Base-by-base conservation (phyloP, 768 basidiomycete genomes). In the Kwoniella sp. region DNA sequence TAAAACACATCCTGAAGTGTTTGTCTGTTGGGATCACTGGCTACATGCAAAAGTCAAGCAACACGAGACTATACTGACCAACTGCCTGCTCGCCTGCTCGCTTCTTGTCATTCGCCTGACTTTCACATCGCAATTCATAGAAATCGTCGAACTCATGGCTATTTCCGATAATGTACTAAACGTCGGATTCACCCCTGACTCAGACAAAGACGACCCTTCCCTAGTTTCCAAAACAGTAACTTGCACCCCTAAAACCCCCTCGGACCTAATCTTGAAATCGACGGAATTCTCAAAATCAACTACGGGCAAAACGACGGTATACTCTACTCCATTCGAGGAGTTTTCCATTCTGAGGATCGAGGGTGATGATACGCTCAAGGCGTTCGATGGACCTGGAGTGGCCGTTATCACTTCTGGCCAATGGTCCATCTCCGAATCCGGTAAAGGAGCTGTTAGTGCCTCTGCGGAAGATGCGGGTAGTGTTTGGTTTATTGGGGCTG, bases 101-200 rank as follows among this genome's bases (percentile, higher is more conserved):
- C n/a, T 57, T 24, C 9, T 24, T 49, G 22, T 12, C 33, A 21
- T 6, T 33, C 7, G 33, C 33, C 13, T 5, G 13, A 33, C 33
- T 33, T 33, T 33, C 33, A 33, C 33, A 33, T 33, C n/a, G n/a
- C n/a, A n/a, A 33, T 33, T 33, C 33, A 33, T 33, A 95, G 94
- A 98, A 73, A 93, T 93, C 80, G 91, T 97, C 75, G 95, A 97
- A 77, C 93, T 92, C 82, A 98, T 98, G 94, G 95, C 95, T 25
- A 94, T 94, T 1, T 73, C 71, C 27, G 76, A 77, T 65, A 74
- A 77, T 51, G 76, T 77, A 29, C 68, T 77, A 40, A 77, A 77
- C 63, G 68, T 74, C 36, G 73, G 71, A 12, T 77, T 77, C 58
- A 64, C 68, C 21, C 69, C 71, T 22, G 56, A 53, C 21, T 22